These are phyloP conservation scores for Cercospora berteroae DNA, from an alignment of 2,329 filamentous ascomycete species.

Conservation along the genomic window DNA sequence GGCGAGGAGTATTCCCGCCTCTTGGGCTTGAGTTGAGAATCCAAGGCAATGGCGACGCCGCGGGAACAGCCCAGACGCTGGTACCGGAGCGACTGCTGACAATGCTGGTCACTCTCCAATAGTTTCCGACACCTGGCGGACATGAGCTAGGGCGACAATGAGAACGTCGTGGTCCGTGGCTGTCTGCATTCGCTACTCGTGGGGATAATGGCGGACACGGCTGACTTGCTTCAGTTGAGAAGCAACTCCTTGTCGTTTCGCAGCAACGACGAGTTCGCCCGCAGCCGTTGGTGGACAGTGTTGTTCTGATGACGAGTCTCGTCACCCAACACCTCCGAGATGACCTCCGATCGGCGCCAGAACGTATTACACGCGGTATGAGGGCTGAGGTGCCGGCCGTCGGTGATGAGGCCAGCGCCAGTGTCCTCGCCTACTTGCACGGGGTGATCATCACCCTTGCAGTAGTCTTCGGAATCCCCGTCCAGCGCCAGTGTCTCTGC, in stretches of 20 bases:
- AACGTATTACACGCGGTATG: not conserved
- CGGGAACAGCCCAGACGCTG: not conserved
- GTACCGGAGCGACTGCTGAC: not conserved
- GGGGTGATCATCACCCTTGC: not conserved
- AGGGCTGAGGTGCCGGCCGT: not conserved
- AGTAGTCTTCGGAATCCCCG: not conserved
- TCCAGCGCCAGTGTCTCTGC: not conserved
- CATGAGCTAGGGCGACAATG: not conserved
- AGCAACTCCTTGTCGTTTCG: not conserved
- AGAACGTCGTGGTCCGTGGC: not conserved
- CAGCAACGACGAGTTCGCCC: not conserved
- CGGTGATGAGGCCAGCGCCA: not conserved
- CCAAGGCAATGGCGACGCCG: not conserved
- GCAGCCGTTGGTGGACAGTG: not conserved
- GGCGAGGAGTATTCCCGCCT: not conserved
- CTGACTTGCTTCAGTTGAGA: not conserved
- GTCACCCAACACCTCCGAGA: not conserved
- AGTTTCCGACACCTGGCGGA: not conserved
- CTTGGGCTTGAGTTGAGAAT: not conserved
- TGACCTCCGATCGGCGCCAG: not conserved
- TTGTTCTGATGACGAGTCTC: not conserved
- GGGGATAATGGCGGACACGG: not conserved
- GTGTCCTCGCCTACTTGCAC: not conserved
- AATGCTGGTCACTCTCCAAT: not conserved
- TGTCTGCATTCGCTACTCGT: not conserved